These are phyloP conservation scores for Fusarium secorum DNA, from an alignment of 2,329 filamentous ascomycete genomes.

Conservation along the genomic window DNA sequence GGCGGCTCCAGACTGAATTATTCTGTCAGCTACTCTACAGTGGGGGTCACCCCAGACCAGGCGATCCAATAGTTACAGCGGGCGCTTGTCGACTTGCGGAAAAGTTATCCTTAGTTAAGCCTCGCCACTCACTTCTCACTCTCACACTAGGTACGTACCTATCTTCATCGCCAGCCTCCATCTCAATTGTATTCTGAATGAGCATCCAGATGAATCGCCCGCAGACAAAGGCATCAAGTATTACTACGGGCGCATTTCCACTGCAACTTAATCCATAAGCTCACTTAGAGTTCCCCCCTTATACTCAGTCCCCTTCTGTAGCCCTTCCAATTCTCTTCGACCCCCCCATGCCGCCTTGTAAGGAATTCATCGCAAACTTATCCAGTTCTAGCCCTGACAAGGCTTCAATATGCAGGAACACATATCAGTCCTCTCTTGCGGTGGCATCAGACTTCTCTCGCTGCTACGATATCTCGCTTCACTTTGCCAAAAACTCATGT, in stretches of 20 bases:
- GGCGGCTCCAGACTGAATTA: background rate
- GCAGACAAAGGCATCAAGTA: background rate
- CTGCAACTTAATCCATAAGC: background rate
- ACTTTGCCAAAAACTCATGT: slow-evolving; percentile 16
- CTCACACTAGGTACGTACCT: background rate
- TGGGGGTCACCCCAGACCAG: slow-evolving; percentile 32
- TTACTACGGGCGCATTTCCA: background rate
- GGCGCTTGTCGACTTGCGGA: slow-evolving; percentile 34
- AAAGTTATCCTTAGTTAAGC: background rate
- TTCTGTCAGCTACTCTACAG: background rate
- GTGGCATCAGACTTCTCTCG: background rate
- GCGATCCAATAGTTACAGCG: slow-evolving; percentile 17
- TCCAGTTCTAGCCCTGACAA: background rate
- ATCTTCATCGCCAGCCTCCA: background rate
- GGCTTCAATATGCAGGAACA: slow-evolving; percentile 12
- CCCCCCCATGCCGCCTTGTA: background rate
- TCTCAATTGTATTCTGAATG: background rate
- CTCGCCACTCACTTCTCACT: slow-evolving; percentile 7
- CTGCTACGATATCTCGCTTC: background rate
- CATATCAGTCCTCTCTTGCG: background rate
- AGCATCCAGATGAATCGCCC: background rate
- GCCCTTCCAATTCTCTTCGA: background rate
- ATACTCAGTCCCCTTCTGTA: background rate
- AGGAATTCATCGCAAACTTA: slow-evolving; percentile 4
- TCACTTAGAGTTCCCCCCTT: background rate